Conservation (phyloP, 2,329 filamentous ascomycete genomes). For the Neofusicoccum cordaticola region DNA sequence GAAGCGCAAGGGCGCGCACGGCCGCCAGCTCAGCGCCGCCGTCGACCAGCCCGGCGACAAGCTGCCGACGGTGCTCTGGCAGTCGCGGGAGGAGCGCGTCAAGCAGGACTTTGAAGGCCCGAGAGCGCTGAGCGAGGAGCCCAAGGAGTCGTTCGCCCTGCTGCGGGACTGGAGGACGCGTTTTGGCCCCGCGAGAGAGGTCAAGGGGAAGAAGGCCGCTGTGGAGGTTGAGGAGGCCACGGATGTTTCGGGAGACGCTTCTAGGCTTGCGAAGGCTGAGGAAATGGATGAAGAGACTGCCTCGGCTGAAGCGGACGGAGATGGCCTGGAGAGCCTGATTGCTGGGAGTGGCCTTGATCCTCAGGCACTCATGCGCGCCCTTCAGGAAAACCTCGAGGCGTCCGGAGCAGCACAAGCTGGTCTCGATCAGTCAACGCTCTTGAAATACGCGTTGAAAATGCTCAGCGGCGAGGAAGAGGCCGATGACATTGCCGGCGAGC, state of each 20-base stretch:
- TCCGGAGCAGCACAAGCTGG: constrained; percentile 34
- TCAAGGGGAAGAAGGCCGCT: not conserved
- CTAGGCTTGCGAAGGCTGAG: not conserved
- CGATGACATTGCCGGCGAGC: constrained; percentile 35
- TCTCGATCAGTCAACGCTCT: constrained; percentile 42
- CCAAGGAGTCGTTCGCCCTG: constrained; percentile 37
- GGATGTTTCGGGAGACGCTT: not conserved
- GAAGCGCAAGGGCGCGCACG: constrained; percentile 17
- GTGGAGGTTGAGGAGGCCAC: constrained; percentile 9
- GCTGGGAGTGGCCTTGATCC: constrained; percentile 20
- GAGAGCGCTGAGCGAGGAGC: constrained; percentile 25
- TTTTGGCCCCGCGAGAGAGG: constrained; percentile 24
- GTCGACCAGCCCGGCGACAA: not conserved
- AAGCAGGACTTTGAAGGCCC: constrained; percentile 21
- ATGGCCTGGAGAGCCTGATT: constrained; percentile 14
- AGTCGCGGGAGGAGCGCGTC: constrained; percentile 25
- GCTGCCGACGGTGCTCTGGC: constrained; percentile 32
- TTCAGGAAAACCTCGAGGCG: constrained; percentile 33
- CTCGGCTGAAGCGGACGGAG: not conserved
- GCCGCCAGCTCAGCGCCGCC: not conserved
- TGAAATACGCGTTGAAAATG: constrained; percentile 46
- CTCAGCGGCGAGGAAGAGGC: constrained; percentile 36
- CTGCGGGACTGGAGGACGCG: constrained; percentile 46
- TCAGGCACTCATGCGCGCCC: constrained; percentile 20
- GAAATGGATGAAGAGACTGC: constrained; percentile 16